These are phyloP conservation scores for Solanum chilense DNA, from an alignment of 257 asterid genomes.

Conservation along the genomic window DNA sequence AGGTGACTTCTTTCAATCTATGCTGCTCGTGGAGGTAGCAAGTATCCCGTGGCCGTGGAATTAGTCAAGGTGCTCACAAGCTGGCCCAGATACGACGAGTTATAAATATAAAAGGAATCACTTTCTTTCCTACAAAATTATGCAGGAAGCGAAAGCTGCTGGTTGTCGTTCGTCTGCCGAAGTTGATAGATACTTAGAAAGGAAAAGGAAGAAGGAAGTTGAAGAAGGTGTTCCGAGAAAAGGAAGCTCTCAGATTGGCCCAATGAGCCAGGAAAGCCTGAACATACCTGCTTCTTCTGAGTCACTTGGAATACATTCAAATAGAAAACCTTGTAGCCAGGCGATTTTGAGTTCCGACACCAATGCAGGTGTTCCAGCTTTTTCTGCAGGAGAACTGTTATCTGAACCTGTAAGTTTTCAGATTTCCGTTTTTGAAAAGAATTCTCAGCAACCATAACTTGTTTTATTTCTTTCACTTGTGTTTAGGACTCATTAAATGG, in stretches of 20 bases:
- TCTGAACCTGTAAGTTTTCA: constrained; percentile 57
- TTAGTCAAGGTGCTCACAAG: not conserved
- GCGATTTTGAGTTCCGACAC: constrained; percentile 21
- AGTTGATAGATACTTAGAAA: constrained; percentile 60
- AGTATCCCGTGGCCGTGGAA: not conserved
- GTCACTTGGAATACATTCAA: constrained; percentile 38
- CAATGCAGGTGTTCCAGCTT: constrained; percentile 23
- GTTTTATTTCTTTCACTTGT: not conserved
- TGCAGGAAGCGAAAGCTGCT: constrained; percentile 74
- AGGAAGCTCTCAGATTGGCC: constrained; percentile 47
- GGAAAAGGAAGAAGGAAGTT: constrained; percentile 38
- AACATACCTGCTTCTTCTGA: constrained; percentile 43
- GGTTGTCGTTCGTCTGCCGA: constrained; percentile 64
- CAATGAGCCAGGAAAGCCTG: constrained; percentile 38
- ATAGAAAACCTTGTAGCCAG: constrained; percentile 32
- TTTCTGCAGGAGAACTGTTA: constrained; percentile 38
- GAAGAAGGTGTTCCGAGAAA: constrained; percentile 35
- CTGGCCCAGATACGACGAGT: not conserved
- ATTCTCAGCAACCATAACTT: not conserved
- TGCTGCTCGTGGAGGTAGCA: not conserved
- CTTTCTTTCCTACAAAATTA: not conserved
- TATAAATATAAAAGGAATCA: not conserved
- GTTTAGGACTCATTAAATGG: not conserved
- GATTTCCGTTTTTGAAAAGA: not conserved
- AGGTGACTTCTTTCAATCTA: not conserved